phyloP scores from a whole-genome alignment of 202 grass and related monocot genomes.

The Panicum virgatum region DNA sequence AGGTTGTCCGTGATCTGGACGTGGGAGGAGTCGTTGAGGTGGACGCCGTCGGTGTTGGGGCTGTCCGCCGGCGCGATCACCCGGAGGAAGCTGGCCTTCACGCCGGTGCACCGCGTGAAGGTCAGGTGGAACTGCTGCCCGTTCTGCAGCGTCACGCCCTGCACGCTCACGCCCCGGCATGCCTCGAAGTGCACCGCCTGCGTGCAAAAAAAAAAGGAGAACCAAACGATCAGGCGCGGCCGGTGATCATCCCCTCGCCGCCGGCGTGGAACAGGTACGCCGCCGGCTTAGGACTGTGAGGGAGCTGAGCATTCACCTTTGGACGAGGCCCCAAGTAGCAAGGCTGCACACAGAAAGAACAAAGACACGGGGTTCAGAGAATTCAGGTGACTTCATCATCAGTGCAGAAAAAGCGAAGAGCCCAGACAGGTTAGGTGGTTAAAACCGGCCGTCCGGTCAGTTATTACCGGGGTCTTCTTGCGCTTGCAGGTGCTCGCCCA shows the following conservation, averaged over 20 bases:
- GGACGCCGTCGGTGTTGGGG: conserved; percentile 94
- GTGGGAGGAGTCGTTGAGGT: conserved; percentile 60
- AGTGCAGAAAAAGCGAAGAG: neutral
- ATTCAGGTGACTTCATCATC: no score
- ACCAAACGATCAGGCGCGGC: neutral
- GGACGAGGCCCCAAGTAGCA: conserved; percentile 54
- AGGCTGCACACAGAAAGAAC: conserved; percentile 40
- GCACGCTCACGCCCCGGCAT: conserved; percentile 56
- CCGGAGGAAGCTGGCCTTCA: conserved; percentile 63
- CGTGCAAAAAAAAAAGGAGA: neutral
- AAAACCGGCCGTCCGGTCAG: neutral
- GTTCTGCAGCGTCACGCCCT: conserved; percentile 70
- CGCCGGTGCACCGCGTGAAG: conserved; percentile 61
- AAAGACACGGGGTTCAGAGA: neutral
- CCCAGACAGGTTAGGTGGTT: neutral
- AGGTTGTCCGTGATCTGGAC: conserved; percentile 56
- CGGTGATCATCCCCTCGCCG: neutral
- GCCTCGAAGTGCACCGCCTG: conserved; percentile 77
- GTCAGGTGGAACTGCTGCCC: conserved; percentile 81
- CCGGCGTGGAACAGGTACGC: neutral
- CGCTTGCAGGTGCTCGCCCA: conserved; percentile 76
- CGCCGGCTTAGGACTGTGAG: neutral
- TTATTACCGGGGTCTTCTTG: conserved; percentile 50
- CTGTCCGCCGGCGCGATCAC: conserved; percentile 74
- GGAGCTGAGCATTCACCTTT: conserved; percentile 42